phyloP scores from a whole-genome alignment of 768 basidiomycete species.

The Paxillus ammoniavirescens region DNA sequence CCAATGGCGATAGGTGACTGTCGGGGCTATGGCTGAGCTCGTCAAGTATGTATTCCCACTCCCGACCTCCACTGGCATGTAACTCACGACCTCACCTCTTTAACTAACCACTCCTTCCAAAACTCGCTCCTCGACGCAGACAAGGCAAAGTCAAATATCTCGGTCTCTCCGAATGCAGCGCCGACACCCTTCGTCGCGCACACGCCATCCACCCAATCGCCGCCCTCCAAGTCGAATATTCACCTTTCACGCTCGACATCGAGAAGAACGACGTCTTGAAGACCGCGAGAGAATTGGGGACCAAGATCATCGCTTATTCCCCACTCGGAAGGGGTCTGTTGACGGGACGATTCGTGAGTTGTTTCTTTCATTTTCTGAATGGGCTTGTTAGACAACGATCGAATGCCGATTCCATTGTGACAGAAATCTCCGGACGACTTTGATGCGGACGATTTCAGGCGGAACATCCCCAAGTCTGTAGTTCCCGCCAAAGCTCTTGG shows the following conservation, averaged over 20 bases:
- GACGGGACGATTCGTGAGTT: conserved; percentile 43
- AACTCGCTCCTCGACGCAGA: conserved; percentile 22
- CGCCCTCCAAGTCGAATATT: conserved; percentile 51
- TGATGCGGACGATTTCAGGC: conserved; percentile 26
- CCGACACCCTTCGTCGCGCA: conserved; percentile 47
- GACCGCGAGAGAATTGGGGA: conserved; percentile 47
- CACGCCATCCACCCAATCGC: conserved; percentile 49
- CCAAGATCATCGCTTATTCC: conserved; percentile 49
- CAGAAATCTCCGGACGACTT: conserved; percentile 36
- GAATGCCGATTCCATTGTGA: neutral
- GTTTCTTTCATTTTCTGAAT: neutral
- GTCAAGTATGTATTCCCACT: conserved; percentile 39
- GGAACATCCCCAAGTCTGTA: conserved; percentile 21
- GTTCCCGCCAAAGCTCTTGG: conserved; percentile 19
- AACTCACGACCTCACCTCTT: neutral
- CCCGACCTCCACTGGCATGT: neutral
- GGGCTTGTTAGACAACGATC: neutral
- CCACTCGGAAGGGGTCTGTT: conserved; percentile 54
- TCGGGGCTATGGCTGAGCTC: conserved; percentile 49
- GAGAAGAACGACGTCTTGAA: conserved; percentile 43
- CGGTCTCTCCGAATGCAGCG: conserved; percentile 53
- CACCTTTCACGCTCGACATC: conserved; percentile 47
- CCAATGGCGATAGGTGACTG: conserved; percentile 30
- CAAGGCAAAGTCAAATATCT: conserved; percentile 45
- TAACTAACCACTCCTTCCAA: neutral